phyloP scores from a whole-genome alignment of 345 rosid genomes.

The Hypericum perforatum region DNA sequence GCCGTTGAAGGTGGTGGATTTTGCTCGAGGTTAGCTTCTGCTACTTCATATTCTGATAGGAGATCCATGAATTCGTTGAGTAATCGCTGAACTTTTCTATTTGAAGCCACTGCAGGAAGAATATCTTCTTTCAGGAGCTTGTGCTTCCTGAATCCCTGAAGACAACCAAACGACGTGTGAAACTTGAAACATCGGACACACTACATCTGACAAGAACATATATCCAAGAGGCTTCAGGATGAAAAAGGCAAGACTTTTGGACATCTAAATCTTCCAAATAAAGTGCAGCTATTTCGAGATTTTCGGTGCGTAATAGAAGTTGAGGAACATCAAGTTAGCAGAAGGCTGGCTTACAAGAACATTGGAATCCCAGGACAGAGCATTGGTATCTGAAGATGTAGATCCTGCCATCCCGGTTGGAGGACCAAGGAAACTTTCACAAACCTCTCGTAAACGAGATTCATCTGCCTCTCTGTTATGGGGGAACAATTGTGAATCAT shows the following conservation, averaged over 20 bases:
- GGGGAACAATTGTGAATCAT: not conserved
- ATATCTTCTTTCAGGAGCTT: constrained; percentile 75
- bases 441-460: constrained; percentile 86
- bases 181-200: not conserved
- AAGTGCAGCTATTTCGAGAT: too few species aligned
- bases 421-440: constrained; percentile 94
- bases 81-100: constrained; percentile 90
- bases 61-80: constrained; percentile 93
- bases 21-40: constrained; percentile 24
- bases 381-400: constrained; percentile 33
- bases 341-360: constrained; percentile 63
- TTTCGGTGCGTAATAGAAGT: too few species aligned
- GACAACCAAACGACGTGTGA: not conserved
- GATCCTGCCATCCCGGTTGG: constrained; percentile 81
- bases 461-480: constrained; percentile 87
- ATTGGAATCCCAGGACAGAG: constrained; percentile 77
- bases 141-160: constrained; percentile 91
- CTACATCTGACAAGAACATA: not conserved
- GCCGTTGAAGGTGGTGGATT: constrained; percentile 8
- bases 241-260: not conserved
- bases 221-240: too few species aligned
- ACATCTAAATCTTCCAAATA: too few species aligned
- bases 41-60: constrained; percentile 68
- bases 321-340: not conserved
- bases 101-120: constrained; percentile 95